A percentile compares a stretch with the other conserved stretches of the same genome.
Evolutionary conservation across 1,139 yeast genomes (phyloP).

Genomic region (Geotrichum aggregatum): DNA sequence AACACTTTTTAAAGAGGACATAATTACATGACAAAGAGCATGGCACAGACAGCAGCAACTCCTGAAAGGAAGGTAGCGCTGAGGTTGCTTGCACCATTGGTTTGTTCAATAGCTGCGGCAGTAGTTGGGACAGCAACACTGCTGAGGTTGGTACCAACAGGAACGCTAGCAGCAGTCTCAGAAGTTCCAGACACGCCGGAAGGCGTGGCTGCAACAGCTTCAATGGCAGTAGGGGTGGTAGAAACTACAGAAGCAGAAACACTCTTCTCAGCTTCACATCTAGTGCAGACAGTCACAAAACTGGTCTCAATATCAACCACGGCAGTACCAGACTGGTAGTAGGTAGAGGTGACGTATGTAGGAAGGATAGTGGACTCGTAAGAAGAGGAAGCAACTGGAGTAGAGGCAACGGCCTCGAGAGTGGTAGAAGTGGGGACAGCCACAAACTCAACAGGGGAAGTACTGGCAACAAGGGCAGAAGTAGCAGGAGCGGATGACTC

Average conservation of each 20-base stretch:
- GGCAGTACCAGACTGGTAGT: conserved; percentile 3
- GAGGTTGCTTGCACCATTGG: conserved; percentile 1
- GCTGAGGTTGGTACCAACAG: too few species aligned
- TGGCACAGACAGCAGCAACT: neutral
- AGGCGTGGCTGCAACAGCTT: neutral
- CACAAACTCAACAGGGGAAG: neutral
- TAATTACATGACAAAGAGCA: neutral
- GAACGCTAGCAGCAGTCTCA: too few species aligned
- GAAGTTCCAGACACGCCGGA: too few species aligned
- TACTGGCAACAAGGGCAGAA: neutral
- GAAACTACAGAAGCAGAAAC: neutral
- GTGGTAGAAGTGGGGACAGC: conserved; percentile 10
- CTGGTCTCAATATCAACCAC: conserved; percentile 2
- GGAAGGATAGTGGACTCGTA: neutral
- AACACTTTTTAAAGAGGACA: neutral
- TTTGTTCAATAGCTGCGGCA: neutral
- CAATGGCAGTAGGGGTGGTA: neutral
- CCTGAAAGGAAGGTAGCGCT: neutral
- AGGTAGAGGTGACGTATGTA: neutral
- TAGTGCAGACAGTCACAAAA: conserved; percentile 8
- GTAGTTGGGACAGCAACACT: neutral
- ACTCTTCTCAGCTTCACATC: neutral
- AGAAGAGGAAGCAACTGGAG: conserved; percentile 18
- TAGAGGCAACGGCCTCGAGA: neutral
- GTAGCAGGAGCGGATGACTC: neutral